These are phyloP conservation scores for Plantago coronopus DNA, from an alignment of 305 asterid genomes.

Conservation along the genomic window DNA sequence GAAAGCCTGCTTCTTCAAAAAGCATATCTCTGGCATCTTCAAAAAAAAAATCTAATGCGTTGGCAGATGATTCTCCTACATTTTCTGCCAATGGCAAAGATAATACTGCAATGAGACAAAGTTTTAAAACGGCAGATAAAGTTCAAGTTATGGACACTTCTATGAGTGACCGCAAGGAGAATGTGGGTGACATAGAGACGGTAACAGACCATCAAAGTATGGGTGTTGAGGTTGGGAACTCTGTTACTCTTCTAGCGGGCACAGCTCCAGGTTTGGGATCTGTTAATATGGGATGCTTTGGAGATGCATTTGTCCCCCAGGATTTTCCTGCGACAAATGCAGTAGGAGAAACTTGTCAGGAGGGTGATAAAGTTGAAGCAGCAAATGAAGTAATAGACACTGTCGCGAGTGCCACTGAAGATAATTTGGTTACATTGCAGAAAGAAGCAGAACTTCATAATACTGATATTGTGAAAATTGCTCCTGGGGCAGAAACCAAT, in stretches of 20 bases:
- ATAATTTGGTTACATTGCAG: slow-evolving; percentile 27
- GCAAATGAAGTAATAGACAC: slow-evolving; percentile 23
- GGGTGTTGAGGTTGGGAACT: slow-evolving; percentile 15
- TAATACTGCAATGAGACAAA: slow-evolving; percentile 28
- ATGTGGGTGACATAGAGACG: slow-evolving; percentile 24
- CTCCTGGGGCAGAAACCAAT: slow-evolving; percentile 15
- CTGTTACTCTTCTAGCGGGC: no score
- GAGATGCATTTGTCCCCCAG: no score
- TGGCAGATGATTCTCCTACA: slow-evolving; percentile 30
- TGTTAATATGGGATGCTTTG: no score
- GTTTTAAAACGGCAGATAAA: slow-evolving; percentile 23
- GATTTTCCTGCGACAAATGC: background rate
- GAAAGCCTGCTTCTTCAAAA: slow-evolving; percentile 38
- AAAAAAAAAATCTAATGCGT: slow-evolving; percentile 29
- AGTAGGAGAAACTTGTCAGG: slow-evolving; percentile 23
- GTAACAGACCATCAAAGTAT: slow-evolving; percentile 17
- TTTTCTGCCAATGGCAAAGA: slow-evolving; percentile 31
- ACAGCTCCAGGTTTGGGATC: no score
- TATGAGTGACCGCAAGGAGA: slow-evolving; percentile 18
- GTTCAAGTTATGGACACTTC: slow-evolving; percentile 24
- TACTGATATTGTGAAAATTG: no score
- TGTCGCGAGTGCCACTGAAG: slow-evolving; percentile 21
- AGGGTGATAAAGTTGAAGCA: slow-evolving; percentile 4
- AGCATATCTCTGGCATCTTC: slow-evolving; percentile 26
- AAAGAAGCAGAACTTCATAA: background rate